phyloP scores from a whole-genome alignment of 1,284 basidiomycete species.

The Trichosporon coremiiforme region DNA sequence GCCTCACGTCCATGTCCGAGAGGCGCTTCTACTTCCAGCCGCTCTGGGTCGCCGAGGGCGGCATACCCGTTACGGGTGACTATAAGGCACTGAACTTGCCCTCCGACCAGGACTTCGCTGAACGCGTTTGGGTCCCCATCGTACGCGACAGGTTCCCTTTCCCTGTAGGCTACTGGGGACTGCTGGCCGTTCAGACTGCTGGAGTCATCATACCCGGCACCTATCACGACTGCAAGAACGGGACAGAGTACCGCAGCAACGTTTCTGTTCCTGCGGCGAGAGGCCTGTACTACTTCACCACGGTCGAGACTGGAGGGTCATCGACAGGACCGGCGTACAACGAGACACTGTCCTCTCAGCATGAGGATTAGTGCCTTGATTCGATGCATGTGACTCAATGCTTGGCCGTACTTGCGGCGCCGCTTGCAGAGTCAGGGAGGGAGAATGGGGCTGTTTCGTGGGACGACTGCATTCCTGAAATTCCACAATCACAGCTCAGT shows the following conservation, averaged over 20 bases:
- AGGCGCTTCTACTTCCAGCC: not conserved
- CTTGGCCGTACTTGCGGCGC: too few species aligned
- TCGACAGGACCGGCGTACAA: not conserved
- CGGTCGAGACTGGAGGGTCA: not conserved
- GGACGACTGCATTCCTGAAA: not conserved
- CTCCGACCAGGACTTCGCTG: not conserved
- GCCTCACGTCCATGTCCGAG: not conserved
- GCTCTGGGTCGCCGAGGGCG: not conserved
- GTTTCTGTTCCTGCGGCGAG: not conserved
- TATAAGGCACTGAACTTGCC: not conserved
- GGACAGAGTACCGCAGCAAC: not conserved
- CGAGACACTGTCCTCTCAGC: not conserved
- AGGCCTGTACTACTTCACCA: not conserved
- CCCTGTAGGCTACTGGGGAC: not conserved
- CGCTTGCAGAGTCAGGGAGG: too few species aligned
- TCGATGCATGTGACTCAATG: not conserved
- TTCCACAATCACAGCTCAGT: not conserved
- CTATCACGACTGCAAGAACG: not conserved
- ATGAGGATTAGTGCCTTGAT: not conserved
- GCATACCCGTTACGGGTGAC: not conserved
- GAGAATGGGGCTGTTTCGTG: not conserved
- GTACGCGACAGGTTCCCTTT: not conserved
- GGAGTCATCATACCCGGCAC: not conserved
- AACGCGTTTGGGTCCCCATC: not conserved
- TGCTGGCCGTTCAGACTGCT: not conserved